phyloP scores from a whole-genome alignment of 2,329 filamentous ascomycete species.

The Sporothrix brunneoviolacea region DNA sequence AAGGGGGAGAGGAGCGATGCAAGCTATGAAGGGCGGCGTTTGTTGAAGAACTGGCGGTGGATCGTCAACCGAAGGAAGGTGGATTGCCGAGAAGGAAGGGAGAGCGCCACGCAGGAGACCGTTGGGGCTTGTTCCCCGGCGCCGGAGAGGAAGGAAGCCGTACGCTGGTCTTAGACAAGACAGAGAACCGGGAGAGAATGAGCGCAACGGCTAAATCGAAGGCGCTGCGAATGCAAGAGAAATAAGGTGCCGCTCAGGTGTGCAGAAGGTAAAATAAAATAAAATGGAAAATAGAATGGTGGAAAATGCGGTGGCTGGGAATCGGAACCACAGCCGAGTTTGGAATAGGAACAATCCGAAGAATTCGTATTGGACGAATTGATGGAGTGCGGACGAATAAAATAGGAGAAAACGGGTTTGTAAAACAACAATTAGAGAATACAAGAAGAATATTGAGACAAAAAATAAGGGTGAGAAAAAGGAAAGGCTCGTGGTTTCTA shows the following conservation, averaged over 20 bases:
- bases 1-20: conserved; percentile 4
- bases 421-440: neutral
- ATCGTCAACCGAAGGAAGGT: neutral
- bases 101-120: neutral
- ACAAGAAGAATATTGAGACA: neutral
- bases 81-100: neutral
- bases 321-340: neutral
- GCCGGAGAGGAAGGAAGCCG: conserved; percentile 2
- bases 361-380: too few relatives aligned
- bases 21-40: neutral
- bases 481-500: neutral
- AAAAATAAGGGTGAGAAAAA: neutral
- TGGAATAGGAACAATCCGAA: too few relatives aligned
- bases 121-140: neutral
- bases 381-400: neutral
- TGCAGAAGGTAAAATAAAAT: conserved; percentile 4
- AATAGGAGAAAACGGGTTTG: neutral
- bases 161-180: too few relatives aligned
- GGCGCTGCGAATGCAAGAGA: neutral
- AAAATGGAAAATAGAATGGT: neutral
- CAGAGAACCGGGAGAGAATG: too few relatives aligned
- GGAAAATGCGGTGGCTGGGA: conserved; percentile 20
- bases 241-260: conserved; percentile 6
- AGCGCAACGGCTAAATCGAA: conserved; percentile 8
- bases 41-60: conserved; percentile 1